Evolutionary conservation across 495 filamentous ascomycete species (phyloP).

Genomic region (Tetracladium marchalianum): DNA sequence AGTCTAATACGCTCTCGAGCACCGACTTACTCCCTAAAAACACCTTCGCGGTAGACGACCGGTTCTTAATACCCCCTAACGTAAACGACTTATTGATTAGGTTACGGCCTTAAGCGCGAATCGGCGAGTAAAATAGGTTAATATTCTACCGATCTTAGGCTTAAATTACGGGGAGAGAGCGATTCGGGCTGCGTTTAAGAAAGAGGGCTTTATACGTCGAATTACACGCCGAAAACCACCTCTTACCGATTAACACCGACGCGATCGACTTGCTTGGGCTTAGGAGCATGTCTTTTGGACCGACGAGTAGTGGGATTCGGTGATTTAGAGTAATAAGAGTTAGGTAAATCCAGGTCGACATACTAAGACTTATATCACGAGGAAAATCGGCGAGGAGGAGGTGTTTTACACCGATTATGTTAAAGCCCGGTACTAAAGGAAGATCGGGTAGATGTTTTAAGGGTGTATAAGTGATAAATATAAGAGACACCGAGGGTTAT

Average conservation of each 20-base stretch:
- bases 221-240: conserved; percentile 18
- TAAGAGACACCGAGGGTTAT: too few species aligned
- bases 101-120: conserved; percentile 17
- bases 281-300: conserved; percentile 15
- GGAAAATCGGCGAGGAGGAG: neutral
- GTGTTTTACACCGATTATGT: neutral
- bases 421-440: neutral
- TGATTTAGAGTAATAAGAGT: conserved; percentile 25
- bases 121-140: conserved; percentile 15
- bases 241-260: conserved; percentile 7
- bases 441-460: conserved; percentile 21
- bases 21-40: conserved; percentile 12
- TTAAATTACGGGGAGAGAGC: conserved; percentile 12
- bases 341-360: conserved; percentile 16
- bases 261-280: conserved; percentile 12
- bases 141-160: conserved; percentile 19
- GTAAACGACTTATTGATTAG: conserved; percentile 22
- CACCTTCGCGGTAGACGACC: conserved; percentile 10
- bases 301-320: conserved; percentile 17
- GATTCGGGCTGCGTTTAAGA: conserved; percentile 19
- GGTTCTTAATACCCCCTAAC: conserved; percentile 19
- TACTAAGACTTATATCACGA: neutral
- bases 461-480: conserved; percentile 11
- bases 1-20: conserved; percentile 19
- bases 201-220: conserved; percentile 21